phyloP scores from a whole-genome alignment of 371 early-diverging fungal genomes.

The Rhizoclosmatium hyalinum region DNA sequence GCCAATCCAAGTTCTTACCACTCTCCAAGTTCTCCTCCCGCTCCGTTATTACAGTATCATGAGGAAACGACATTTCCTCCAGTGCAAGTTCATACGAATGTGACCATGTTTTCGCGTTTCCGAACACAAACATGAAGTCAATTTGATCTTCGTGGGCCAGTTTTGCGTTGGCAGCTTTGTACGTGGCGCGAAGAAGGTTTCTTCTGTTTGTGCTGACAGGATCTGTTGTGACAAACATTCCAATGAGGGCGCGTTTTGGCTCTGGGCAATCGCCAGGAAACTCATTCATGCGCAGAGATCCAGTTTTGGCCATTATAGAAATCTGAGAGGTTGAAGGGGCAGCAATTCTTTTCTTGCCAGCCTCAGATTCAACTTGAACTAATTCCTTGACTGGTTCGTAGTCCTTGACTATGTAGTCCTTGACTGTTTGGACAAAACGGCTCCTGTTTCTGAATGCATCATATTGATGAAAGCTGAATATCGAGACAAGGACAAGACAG shows the following conservation, averaged over 20 bases:
- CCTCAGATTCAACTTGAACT: no score
- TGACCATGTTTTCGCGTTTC: neutral
- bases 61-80: neutral
- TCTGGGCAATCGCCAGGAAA: neutral
- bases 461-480: no score
- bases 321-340: no score
- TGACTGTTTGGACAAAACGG: no score
- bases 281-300: no score
- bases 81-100: neutral
- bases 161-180: neutral
- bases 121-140: slow-evolving; percentile 14
- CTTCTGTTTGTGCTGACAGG: neutral
- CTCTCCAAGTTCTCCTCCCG: neutral
- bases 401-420: no score
- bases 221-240: neutral
- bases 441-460: no score
- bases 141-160: neutral
- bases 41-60: neutral
- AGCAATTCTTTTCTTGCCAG: no score
- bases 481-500: no score
- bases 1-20: slow-evolving; percentile 17
- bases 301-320: no score
- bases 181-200: neutral
- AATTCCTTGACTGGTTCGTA: no score
- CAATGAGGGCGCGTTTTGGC: slow-evolving; percentile 5